Conservation (phyloP, 2,329 filamentous ascomycete genomes). For the Aspergillus eucalypticola region DNA sequence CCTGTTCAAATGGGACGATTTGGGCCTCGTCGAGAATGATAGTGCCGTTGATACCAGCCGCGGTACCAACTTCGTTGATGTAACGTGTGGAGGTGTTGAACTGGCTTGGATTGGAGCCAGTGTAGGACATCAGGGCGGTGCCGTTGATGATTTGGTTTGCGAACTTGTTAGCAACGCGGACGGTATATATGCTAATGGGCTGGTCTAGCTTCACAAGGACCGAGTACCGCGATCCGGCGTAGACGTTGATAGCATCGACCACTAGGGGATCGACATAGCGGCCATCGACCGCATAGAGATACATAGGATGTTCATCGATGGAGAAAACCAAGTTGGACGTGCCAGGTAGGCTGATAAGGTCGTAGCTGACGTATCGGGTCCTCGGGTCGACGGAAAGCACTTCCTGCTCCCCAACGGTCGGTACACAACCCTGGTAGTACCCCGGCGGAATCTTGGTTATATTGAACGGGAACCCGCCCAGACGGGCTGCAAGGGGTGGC, state of each 20-base stretch:
- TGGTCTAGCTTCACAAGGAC: conserved; percentile 47
- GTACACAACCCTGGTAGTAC: conserved; percentile 44
- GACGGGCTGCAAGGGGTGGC: conserved; percentile 24
- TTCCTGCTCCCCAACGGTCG: conserved; percentile 48
- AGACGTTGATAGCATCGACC: conserved; percentile 36
- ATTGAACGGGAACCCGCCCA: conserved; percentile 25
- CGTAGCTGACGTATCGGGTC: conserved; percentile 55
- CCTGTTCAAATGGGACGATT: conserved; percentile 51
- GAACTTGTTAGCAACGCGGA: conserved; percentile 52
- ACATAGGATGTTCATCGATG: conserved; percentile 49
- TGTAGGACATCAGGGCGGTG: conserved; percentile 50
- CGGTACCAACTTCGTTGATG: conserved; percentile 54
- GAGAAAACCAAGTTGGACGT: conserved; percentile 52
- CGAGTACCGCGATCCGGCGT: conserved; percentile 44
- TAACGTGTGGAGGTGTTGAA: conserved; percentile 37
- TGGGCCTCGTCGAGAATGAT: conserved; percentile 45
- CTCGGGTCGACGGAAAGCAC: conserved; percentile 44
- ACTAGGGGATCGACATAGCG: conserved; percentile 43
- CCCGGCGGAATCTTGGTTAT: conserved; percentile 30
- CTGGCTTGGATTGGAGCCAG: conserved; percentile 39
- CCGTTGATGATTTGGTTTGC: conserved; percentile 57
- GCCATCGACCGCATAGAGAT: conserved; percentile 48
- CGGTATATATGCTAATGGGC: conserved; percentile 39
- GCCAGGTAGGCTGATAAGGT: conserved; percentile 56
- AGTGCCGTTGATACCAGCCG: conserved; percentile 24